A percentile compares a stretch with the other conserved stretches of the same genome.
These are phyloP conservation scores for Dactylonectria macrodidyma DNA, from an alignment of 2,329 filamentous ascomycete species.

Conservation along the genomic window DNA sequence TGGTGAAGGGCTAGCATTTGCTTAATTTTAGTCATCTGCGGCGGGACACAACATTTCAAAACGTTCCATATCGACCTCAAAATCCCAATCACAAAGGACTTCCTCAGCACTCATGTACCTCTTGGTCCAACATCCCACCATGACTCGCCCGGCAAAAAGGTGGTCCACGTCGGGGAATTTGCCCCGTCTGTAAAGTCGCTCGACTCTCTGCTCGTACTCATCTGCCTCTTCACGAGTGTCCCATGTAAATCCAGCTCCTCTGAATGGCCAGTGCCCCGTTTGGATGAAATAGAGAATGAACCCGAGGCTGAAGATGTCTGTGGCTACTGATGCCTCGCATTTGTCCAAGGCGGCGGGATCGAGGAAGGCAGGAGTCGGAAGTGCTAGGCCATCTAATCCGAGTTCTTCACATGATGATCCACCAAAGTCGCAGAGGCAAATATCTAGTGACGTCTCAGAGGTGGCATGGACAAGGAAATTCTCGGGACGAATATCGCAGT, in stretches of 20 bases:
- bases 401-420: slow-evolving; percentile 50
- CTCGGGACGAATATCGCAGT: slow-evolving; percentile 51
- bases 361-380: slow-evolving; percentile 38
- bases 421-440: slow-evolving; percentile 53
- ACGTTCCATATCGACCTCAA: neutral
- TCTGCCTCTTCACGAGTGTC: slow-evolving; percentile 26
- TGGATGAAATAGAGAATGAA: slow-evolving; percentile 40
- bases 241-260: slow-evolving; percentile 25
- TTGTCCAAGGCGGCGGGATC: slow-evolving; percentile 29
- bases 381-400: slow-evolving; percentile 30
- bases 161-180: slow-evolving; percentile 25
- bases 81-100: slow-evolving; percentile 6
- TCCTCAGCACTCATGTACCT: slow-evolving; percentile 11
- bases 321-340: slow-evolving; percentile 7
- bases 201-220: slow-evolving; percentile 32
- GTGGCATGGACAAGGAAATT: slow-evolving; percentile 51
- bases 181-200: slow-evolving; percentile 27
- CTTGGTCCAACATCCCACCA: slow-evolving; percentile 17
- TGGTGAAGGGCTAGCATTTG: too few species aligned
- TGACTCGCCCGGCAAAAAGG: slow-evolving; percentile 10
- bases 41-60: too few species aligned
- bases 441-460: slow-evolving; percentile 34
- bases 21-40: too few species aligned
- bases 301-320: slow-evolving; percentile 39
- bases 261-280: slow-evolving; percentile 36